Base-by-base conservation (phyloP, 2,329 filamentous ascomycete species). In the Diplodia scrobiculata region DNA sequence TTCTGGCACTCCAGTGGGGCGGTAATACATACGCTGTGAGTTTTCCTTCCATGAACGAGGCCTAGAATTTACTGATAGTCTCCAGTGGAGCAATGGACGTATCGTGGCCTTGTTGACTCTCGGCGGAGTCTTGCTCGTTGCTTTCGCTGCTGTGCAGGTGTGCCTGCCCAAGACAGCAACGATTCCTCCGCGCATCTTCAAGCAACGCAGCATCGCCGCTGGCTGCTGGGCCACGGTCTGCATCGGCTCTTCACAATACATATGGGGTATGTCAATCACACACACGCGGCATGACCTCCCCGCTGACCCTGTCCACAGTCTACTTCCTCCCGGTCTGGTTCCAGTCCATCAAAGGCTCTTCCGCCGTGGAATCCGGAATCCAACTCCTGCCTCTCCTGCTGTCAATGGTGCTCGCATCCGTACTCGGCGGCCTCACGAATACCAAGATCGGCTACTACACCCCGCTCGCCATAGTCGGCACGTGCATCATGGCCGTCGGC, bases 321-420 rank as follows among this genome's bases (percentile, higher is more conserved):
- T 78, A 75, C 70, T 77, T 77, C 68, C 71, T 82, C n/a, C 76
- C 76, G 21, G 73, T 78, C 64, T 79, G 78, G 68, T 81, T 82
- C 72, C 80, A 82, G 70, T 76, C 78, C 36, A 76, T 78, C 65
- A 79, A 79, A 69, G 72, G 74, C 34, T 76, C 75, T 3, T 73
- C 73, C 1, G 77, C 80, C n/a, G 74, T 78, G 21, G 69, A 74
- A 13, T 76, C 75, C n/a, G 78, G 76, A 13, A 75, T 79, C 47
- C 70, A 69, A 52, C 73, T 68, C 10, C 63, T 79, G 5, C 74
- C 77, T 0, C 64, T 76, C 17, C 68, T 79, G 6, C 67, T 78
- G 41, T 72, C 79, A 48, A 66, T 79, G 63, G 59, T 36, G 3
- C 13, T 51, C 65, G 1, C 68, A 76, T 50, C 75, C 38, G 68